phyloP scores from a whole-genome alignment of 192 early-diverging fungal species.

The Spinellus fusiger region DNA sequence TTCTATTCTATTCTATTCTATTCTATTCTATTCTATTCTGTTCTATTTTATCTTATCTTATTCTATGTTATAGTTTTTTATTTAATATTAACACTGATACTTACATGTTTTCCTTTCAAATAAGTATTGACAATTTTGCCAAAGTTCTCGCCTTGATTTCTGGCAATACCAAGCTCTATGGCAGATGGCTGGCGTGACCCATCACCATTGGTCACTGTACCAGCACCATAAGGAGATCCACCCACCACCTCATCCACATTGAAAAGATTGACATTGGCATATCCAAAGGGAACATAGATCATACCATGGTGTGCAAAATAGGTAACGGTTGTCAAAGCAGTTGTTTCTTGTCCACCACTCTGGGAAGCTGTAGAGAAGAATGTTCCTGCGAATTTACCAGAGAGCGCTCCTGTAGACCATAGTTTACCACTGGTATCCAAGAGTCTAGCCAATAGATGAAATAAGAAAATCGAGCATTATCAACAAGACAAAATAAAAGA shows the following conservation, averaged over 20 bases:
- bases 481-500: background rate
- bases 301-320: slow-evolving; percentile 77
- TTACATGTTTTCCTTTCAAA: background rate
- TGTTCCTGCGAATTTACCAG: slow-evolving; percentile 64
- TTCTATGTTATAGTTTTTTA: background rate
- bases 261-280: slow-evolving; percentile 12
- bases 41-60: too few relatives aligned
- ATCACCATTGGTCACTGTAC: slow-evolving; percentile 19
- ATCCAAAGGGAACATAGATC: slow-evolving; percentile 71
- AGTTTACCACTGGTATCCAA: slow-evolving; percentile 26
- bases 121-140: slow-evolving; percentile 38
- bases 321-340: slow-evolving; percentile 57
- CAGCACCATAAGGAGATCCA: slow-evolving; percentile 29
- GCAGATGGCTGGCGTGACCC: slow-evolving; percentile 50
- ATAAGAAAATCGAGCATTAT: background rate
- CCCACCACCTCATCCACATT: slow-evolving; percentile 23
- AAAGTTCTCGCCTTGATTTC: slow-evolving; percentile 52
- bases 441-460: slow-evolving; percentile 7
- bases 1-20: background rate
- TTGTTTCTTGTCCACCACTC: slow-evolving; percentile 79
- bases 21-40: too few relatives aligned
- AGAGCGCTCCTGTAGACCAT: slow-evolving; percentile 48
- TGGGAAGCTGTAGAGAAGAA: slow-evolving; percentile 73
- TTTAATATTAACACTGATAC: background rate
- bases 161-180: slow-evolving; percentile 55